Evolutionary conservation across 2,329 filamentous ascomycete genomes (phyloP), one percentile per base, ranked within the genome.

Genomic region (Xylariaceae sp.): DNA sequence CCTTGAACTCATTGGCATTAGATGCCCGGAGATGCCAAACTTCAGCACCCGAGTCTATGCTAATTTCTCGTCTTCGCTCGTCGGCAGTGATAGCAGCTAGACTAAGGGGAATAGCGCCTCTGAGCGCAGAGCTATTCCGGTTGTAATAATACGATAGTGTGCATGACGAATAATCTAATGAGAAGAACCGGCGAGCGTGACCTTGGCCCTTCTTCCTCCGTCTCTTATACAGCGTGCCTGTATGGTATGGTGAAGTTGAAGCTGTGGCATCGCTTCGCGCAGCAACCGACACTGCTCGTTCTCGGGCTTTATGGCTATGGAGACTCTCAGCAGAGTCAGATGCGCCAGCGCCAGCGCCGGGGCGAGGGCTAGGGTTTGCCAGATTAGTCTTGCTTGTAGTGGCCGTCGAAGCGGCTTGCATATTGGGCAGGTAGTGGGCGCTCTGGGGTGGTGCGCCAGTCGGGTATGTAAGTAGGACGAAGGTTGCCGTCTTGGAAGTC

Each of bases 121-220:
- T 85, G 36, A 99, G 78, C 1, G 93, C 92, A 5, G 93, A 95
- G 4, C 93, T 96, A 68, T 95, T 93, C 39, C 91, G 88, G 70
- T 93, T 94, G 69, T 95, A 90, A 70, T 97, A 99, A 75, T 99
- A 99, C 0, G 94, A 97, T 26, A 99, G 77, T 0, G 94, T 97
- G 57, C 90, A 96, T 0, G 93, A 92, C 3, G 89, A 92, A 69
- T 92, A 97, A 71, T 99, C 94, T 49, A 99, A 80, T 0, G 93
- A 97, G 74, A 99, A 99, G 79, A 94, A 99, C 30, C 94, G 85
- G 51, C 91, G 84, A 5, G 94, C 94, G 72, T 92, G 95, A 36
- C 93, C 93, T 72, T 97, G 94, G 39, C 92, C 92, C 75, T 90
- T 88, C 81, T 97, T 97, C 54, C 94, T 85, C 61, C 92, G 84